phyloP scores from a whole-genome alignment of 2,329 filamentous ascomycete genomes.

The Aschersonia sp. region DNA sequence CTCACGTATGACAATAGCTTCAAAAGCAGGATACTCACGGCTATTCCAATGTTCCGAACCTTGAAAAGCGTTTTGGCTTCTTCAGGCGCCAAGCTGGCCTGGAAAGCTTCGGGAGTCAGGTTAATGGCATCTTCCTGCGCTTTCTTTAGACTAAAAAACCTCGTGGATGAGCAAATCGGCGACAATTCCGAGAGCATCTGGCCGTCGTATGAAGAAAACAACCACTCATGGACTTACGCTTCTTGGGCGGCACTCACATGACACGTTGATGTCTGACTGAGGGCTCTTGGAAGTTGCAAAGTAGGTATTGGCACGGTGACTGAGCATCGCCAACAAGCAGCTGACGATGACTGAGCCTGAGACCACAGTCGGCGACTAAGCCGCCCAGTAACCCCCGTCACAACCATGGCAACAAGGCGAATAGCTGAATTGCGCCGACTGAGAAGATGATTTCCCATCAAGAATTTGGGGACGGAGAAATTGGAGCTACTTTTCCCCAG shows the following conservation, averaged over 20 bases:
- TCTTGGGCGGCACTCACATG: slow-evolving; percentile 23
- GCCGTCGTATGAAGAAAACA: not conserved
- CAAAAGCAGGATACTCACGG: slow-evolving; percentile 34
- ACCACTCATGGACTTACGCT: slow-evolving; percentile 17
- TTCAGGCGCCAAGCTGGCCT: slow-evolving; percentile 65
- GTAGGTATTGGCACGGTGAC: not conserved
- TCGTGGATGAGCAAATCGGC: slow-evolving; percentile 1
- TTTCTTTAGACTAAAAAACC: slow-evolving; percentile 28
- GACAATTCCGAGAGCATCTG: not conserved
- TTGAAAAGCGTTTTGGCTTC: slow-evolving; percentile 65
- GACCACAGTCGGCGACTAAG: not conserved
- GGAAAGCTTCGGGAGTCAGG: slow-evolving; percentile 45
- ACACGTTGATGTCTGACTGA: slow-evolving; percentile 17
- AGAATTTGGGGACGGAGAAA: too few relatives aligned
- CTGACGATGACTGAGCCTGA: not conserved
- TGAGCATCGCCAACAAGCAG: not conserved
- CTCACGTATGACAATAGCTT: not conserved
- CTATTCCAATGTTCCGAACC: slow-evolving; percentile 96
- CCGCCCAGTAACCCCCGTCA: too few relatives aligned
- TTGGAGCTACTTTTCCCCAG: too few relatives aligned
- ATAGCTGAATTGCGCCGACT: too few relatives aligned
- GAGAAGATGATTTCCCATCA: too few relatives aligned
- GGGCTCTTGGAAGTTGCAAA: slow-evolving; percentile 7
- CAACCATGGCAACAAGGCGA: too few relatives aligned
- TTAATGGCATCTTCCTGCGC: slow-evolving; percentile 37